These are phyloP conservation scores for Candida boleticola DNA, from an alignment of 805 yeast genomes.

Conservation along the genomic window DNA sequence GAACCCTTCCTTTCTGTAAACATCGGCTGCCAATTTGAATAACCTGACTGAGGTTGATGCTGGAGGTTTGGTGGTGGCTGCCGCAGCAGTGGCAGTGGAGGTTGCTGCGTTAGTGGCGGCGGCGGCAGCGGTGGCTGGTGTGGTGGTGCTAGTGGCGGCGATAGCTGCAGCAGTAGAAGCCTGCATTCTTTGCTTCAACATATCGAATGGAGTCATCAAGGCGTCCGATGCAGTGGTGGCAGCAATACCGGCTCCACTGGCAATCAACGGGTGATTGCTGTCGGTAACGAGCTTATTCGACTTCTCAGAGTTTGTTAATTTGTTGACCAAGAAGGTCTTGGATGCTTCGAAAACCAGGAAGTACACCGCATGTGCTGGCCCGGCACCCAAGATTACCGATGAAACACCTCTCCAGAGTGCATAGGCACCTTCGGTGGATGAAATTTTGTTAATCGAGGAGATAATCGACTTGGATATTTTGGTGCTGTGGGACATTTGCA, in stretches of 20 bases:
- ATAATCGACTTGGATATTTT: constrained; percentile 45
- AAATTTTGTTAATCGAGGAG: constrained; percentile 67
- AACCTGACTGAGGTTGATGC: constrained; percentile 24
- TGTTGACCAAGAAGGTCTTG: constrained; percentile 54
- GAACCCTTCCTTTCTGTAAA: constrained; percentile 64
- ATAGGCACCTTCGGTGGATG: constrained; percentile 83
- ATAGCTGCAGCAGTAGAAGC: constrained; percentile 15
- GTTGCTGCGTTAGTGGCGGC: constrained; percentile 58
- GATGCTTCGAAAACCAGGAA: constrained; percentile 90
- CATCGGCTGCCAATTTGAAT: constrained; percentile 39
- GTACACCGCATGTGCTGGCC: constrained; percentile 97
- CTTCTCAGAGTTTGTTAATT: constrained; percentile 28
- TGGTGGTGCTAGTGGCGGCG: constrained; percentile 7
- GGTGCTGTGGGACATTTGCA: constrained; percentile 57
- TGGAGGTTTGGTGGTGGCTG: constrained; percentile 6
- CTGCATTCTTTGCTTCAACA: constrained; percentile 94
- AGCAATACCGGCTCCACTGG: constrained; percentile 84
- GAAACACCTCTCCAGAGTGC: constrained; percentile 94
- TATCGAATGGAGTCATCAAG: constrained; percentile 96
- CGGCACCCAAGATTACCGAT: constrained; percentile 94
- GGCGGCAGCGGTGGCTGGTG: constrained; percentile 1
- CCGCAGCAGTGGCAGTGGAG: constrained; percentile 6
- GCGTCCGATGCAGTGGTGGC: constrained; percentile 95
- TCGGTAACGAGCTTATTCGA: constrained; percentile 50
- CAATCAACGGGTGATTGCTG: constrained; percentile 75